Percentiles rank a stretch among this genome's conserved stretches.
phyloP scores from a whole-genome alignment of 176 grass and related monocot species.

The Lolium multiflorum region DNA sequence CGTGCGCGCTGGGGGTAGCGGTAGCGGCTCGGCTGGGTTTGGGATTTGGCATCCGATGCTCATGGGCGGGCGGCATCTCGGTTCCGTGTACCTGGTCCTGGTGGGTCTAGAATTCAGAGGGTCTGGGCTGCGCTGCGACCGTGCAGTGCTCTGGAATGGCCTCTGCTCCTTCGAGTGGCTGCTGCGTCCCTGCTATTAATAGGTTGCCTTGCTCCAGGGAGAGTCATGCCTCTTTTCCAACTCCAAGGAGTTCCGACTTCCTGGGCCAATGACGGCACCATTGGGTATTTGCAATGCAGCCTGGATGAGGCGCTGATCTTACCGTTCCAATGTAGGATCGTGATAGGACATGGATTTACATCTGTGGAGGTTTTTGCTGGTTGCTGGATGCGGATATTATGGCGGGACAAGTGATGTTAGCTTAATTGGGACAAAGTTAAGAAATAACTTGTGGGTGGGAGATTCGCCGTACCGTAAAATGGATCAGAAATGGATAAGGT shows the following conservation, averaged over 20 bases:
- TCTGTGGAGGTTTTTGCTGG: slow-evolving; percentile 20
- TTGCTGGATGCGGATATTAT: neutral
- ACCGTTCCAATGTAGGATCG: neutral
- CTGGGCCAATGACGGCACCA: neutral
- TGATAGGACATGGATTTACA: neutral
- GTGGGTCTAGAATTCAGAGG: slow-evolving; percentile 32
- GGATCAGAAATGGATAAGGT: neutral
- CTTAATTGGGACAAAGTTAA: neutral
- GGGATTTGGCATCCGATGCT: slow-evolving; percentile 45
- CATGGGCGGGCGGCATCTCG: neutral
- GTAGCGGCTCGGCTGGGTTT: neutral
- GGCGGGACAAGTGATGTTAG: neutral
- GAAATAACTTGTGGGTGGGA: neutral
- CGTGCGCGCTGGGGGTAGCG: slow-evolving; percentile 21
- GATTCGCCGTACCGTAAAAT: neutral
- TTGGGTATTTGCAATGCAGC: slow-evolving; percentile 38
- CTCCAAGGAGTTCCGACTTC: neutral
- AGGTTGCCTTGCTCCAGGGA: neutral
- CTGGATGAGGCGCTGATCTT: slow-evolving; percentile 26
- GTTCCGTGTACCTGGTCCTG: slow-evolving; percentile 25
- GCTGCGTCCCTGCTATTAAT: slow-evolving; percentile 34
- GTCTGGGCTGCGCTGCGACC: slow-evolving; percentile 5
- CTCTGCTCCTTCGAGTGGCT: neutral
- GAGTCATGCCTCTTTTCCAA: neutral
- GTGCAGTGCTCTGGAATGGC: neutral